Conservation (phyloP, 208 protist genomes). For the Trichomonas gallinae region DNA sequence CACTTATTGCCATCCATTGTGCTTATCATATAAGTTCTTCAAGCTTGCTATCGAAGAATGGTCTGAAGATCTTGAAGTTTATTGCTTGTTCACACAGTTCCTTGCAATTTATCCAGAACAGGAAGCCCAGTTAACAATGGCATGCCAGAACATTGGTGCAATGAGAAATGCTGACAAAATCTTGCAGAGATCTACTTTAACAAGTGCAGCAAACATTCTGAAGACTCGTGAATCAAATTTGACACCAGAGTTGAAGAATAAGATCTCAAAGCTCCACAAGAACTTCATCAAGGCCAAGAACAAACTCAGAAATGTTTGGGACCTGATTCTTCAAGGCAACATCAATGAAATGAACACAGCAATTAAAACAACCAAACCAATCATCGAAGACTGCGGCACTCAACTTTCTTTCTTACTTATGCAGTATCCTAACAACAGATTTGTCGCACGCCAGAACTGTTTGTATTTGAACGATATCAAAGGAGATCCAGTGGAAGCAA, state of each 20-base stretch:
- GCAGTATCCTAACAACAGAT: neutral
- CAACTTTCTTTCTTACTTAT: neutral
- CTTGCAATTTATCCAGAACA: neutral
- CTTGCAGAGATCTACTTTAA: neutral
- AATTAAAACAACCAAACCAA: neutral
- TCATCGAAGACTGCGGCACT: neutral
- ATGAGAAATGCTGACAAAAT: neutral
- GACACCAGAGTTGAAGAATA: neutral
- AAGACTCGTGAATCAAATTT: neutral
- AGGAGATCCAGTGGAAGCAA: neutral
- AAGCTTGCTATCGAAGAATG: neutral
- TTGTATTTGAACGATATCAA: neutral
- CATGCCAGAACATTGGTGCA: neutral
- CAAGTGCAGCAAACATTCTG: neutral
- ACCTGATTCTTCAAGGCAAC: neutral
- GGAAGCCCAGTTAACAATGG: neutral
- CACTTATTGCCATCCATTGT: neutral
- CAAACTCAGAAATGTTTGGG: neutral
- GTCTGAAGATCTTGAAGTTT: neutral
- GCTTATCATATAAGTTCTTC: neutral
- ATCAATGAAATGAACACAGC: neutral
- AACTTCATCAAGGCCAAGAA: neutral
- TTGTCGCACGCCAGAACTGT: neutral
- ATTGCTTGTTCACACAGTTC: neutral
- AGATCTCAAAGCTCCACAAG: neutral